Evolutionary conservation across 805 yeast species (phyloP).

Genomic region (Barnettozyma botsteinii): DNA sequence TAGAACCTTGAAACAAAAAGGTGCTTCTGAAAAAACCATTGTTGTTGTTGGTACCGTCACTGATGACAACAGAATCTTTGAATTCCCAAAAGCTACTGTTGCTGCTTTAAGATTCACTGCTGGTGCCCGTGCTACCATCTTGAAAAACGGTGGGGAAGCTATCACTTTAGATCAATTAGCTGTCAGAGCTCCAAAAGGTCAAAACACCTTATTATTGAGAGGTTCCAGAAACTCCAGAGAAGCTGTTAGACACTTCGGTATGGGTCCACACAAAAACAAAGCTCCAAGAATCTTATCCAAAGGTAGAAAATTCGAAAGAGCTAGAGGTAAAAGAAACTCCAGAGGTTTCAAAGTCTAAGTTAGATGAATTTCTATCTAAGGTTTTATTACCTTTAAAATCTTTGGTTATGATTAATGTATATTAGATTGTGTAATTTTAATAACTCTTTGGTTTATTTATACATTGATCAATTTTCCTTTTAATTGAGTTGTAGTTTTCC

Average conservation of each 20-base stretch:
- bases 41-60: slow-evolving; percentile 99
- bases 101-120: slow-evolving; percentile 99
- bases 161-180: slow-evolving; percentile 99
- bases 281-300: slow-evolving; percentile 96
- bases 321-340: slow-evolving; percentile 99
- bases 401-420: slow-evolving; percentile 18
- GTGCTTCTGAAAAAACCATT: slow-evolving; percentile 84
- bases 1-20: slow-evolving; percentile 76
- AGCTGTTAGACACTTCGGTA: slow-evolving; percentile 99
- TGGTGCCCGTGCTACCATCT: slow-evolving; percentile 95
- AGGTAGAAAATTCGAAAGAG: slow-evolving; percentile 99
- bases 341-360: slow-evolving; percentile 99
- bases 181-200: slow-evolving; percentile 98
- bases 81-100: slow-evolving; percentile 94
- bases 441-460: slow-evolving; percentile 15
- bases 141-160: slow-evolving; percentile 99
- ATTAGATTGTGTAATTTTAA: slow-evolving; percentile 13
- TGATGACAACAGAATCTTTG: slow-evolving; percentile 91
- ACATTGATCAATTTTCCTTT: slow-evolving; percentile 16
- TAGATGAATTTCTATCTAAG: slow-evolving; percentile 9
- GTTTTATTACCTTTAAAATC: slow-evolving; percentile 4
- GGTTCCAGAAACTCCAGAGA: slow-evolving; percentile 99
- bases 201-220: slow-evolving; percentile 95
- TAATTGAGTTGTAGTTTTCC: slow-evolving; percentile 5
- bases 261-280: slow-evolving; percentile 99